Conservation (phyloP, 352 stramenopile species). For the Globisporangium yorkense region DNA sequence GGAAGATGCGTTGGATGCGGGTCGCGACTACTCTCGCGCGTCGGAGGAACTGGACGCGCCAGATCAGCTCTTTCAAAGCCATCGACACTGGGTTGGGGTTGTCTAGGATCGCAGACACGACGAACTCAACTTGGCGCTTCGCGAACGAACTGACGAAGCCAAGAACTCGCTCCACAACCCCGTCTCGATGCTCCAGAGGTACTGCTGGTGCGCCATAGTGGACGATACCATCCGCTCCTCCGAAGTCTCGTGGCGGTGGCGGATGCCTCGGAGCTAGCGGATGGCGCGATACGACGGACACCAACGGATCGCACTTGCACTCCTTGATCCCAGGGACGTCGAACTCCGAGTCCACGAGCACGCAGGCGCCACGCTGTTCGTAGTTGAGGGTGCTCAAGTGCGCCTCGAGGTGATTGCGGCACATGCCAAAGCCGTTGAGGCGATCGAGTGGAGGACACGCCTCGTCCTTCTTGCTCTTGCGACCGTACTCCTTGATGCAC, state of each 20-base stretch:
- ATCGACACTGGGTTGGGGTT: conserved; percentile 36
- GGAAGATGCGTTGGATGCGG: conserved; percentile 60
- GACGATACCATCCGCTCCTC: neutral
- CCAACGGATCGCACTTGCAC: conserved; percentile 31
- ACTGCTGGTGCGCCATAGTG: neutral
- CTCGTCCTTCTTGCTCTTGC: conserved; percentile 19
- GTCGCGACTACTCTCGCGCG: conserved; percentile 43
- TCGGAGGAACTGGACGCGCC: conserved; percentile 54
- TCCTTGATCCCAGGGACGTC: conserved; percentile 57
- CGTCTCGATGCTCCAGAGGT: neutral
- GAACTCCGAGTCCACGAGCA: conserved; percentile 54
- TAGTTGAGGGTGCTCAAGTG: conserved; percentile 46
- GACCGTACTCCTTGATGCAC: conserved; percentile 60
- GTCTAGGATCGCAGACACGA: conserved; percentile 13
- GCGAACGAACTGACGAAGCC: neutral
- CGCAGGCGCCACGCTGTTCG: conserved; percentile 33
- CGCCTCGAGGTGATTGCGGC: conserved; percentile 63
- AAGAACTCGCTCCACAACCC: neutral
- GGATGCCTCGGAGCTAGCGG: conserved; percentile 45
- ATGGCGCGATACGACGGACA: conserved; percentile 21
- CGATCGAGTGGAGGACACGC: conserved; percentile 42
- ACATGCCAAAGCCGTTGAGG: conserved; percentile 60
- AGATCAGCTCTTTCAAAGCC: conserved; percentile 45
- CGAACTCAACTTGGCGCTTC: neutral
- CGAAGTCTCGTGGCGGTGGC: conserved; percentile 14